These are phyloP conservation scores for Pelagomonas calceolata DNA, from an alignment of 108 stramenopile genomes.

Conservation along the genomic window DNA sequence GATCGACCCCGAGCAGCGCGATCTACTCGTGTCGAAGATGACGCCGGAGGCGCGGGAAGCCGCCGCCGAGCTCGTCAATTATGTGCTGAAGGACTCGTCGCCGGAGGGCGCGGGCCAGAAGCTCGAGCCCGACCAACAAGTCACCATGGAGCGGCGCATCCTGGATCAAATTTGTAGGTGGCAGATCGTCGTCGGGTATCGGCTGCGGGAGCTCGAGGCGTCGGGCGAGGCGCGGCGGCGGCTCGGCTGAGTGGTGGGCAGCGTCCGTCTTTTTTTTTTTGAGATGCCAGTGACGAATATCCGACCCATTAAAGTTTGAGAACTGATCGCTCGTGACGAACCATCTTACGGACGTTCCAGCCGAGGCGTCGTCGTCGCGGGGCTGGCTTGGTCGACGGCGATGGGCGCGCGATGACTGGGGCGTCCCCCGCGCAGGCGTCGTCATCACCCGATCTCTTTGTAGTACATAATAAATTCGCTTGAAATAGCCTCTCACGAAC, in stretches of 20 bases:
- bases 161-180: constrained; percentile 22
- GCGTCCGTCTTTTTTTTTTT: not conserved
- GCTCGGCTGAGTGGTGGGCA: not conserved
- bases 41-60: not conserved
- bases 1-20: constrained; percentile 46
- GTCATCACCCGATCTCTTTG: too few species aligned
- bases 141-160: not conserved
- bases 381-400: too few species aligned
- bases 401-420: too few species aligned
- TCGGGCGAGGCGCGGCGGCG: constrained; percentile 38
- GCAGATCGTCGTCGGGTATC: constrained; percentile 78
- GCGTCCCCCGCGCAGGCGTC: too few species aligned
- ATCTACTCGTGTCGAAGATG: not conserved
- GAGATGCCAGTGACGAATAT: too few species aligned
- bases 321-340: too few species aligned
- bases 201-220: constrained; percentile 72
- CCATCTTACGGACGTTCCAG: too few species aligned
- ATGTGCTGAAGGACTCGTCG: not conserved
- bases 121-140: not conserved
- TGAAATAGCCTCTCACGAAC: too few species aligned
- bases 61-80: not conserved
- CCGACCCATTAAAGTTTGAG: too few species aligned
- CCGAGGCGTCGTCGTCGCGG: too few species aligned
- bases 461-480: too few species aligned
- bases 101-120: not conserved